A percentile compares a stretch with the other conserved stretches of the same genome.
These are phyloP conservation scores for Deinandra increscens DNA, from an alignment of 129 eudicot species.

Conservation along the genomic window DNA sequence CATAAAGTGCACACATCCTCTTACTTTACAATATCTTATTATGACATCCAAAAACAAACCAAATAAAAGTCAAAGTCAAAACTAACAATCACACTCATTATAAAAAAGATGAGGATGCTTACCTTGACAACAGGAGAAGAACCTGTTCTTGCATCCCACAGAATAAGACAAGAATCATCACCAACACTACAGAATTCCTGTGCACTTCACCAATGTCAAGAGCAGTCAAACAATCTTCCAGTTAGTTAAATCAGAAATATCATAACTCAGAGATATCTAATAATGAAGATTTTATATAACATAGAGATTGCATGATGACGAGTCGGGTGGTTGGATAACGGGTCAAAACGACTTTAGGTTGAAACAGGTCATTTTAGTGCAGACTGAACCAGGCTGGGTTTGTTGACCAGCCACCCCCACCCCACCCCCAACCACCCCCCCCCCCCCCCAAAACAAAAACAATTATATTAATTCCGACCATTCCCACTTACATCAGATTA, in stretches of 20 bases:
- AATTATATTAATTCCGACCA: not conserved
- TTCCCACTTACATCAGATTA: not conserved
- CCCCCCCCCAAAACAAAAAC: no score
- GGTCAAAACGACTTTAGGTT: not conserved
- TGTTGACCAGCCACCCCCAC: not conserved
- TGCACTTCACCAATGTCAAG: constrained; percentile 42
- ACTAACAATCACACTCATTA: not conserved
- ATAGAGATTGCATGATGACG: not conserved
- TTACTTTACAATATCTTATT: not conserved
- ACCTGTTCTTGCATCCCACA: constrained; percentile 93
- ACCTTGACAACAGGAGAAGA: constrained; percentile 75
- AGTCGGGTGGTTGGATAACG: not conserved
- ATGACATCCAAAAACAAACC: not conserved
- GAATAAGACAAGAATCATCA: constrained; percentile 90
- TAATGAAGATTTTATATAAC: not conserved
- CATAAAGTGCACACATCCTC: not conserved
- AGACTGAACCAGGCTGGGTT: not conserved
- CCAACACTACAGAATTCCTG: constrained; percentile 96
- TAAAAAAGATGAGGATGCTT: not conserved
- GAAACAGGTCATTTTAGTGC: no score
- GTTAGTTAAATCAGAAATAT: constrained; percentile 6
- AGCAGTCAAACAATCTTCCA: constrained; percentile 1
- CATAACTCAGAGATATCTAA: not conserved
- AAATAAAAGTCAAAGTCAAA: not conserved
- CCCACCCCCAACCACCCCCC: no score